Conservation (phyloP, 179 eudicot genomes). For the Patellifolia procumbens region DNA sequence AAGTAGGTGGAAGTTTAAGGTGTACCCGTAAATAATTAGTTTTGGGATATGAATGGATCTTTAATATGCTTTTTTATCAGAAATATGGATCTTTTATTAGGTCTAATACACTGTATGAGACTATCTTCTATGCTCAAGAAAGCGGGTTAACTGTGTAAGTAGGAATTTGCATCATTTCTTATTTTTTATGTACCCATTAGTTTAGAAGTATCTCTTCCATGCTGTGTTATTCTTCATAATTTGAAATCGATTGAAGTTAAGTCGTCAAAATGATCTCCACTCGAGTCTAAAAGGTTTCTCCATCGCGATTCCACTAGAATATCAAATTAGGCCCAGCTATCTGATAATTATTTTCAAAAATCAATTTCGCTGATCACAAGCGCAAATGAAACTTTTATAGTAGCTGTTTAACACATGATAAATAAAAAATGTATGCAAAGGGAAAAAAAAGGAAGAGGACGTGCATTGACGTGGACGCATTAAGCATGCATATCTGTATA, state of each 20-base stretch:
- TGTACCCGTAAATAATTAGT: too few species aligned
- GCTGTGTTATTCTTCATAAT: neutral
- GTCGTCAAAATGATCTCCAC: neutral
- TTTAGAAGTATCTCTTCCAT: neutral
- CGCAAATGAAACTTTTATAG: neutral
- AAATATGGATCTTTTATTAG: neutral
- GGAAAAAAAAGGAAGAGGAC: neutral
- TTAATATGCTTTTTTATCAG: too few species aligned
- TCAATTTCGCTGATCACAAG: neutral
- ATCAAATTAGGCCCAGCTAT: neutral
- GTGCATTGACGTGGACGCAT: neutral
- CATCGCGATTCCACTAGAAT: neutral
- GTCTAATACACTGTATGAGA: neutral
- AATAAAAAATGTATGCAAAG: neutral
- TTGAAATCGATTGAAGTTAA: neutral
- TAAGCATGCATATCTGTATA: neutral
- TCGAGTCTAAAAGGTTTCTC: neutral
- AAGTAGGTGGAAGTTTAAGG: too few species aligned
- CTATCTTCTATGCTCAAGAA: neutral
- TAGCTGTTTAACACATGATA: too few species aligned
- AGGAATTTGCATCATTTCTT: too few species aligned
- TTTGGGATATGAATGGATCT: too few species aligned
- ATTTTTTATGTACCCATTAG: too few species aligned
- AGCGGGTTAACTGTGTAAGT: neutral
- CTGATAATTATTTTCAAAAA: neutral